Base-by-base conservation (phyloP, 176 grass and related monocot species). In the Lolium perenne region DNA sequence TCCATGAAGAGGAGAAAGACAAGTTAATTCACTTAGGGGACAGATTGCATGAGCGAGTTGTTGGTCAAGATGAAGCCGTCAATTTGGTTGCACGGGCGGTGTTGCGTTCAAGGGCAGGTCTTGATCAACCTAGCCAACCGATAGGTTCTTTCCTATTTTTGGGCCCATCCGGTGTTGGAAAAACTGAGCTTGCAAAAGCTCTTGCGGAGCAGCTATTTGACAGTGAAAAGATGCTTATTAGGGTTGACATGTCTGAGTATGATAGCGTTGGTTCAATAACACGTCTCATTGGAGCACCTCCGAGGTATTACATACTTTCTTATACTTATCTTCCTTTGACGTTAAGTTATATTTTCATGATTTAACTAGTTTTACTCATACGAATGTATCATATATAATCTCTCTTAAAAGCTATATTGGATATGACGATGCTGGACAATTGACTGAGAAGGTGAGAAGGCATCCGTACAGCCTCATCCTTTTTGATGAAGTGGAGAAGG, bases 201-300 rank as follows among this genome's bases (percentile, higher is more conserved):
- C 67, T 70, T 8, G 67, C 67, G 17, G 38, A 70, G 67, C 67
- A 70, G 38, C 16, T 70, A 70, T 70, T 41, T 43, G 8, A 70
- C 17, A 68, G 17, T 43, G 67, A 70, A 41, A 70, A 43, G 8
- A 70, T 70, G 67, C 3, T n/a, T 10, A 4, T 70, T 43, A 38
- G 38, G 38, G 38, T 70, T 43, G 67, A 70, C 38, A 70, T 70
- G 38, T 70, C 67, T 18, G 67, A 70, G 41, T 70, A 70, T 41
- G 18, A 18, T 43, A 41, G 16, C 0, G 17, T 10, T 20, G 67
- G 67, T 9, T 70, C 67, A 10, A 10, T 70, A 43, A 70, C 38
- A 41, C 67, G 67, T 41, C 67, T 70, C 67, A 38, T 70, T 43
- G 67, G 67, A 43, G 67, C 67, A 70, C 67, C 67, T 70, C 67